A percentile compares a stretch with the other conserved stretches of the same genome.
Evolutionary conservation across 108 stramenopile species (phyloP).

Genomic region (Aurantiochytrium sp.): DNA sequence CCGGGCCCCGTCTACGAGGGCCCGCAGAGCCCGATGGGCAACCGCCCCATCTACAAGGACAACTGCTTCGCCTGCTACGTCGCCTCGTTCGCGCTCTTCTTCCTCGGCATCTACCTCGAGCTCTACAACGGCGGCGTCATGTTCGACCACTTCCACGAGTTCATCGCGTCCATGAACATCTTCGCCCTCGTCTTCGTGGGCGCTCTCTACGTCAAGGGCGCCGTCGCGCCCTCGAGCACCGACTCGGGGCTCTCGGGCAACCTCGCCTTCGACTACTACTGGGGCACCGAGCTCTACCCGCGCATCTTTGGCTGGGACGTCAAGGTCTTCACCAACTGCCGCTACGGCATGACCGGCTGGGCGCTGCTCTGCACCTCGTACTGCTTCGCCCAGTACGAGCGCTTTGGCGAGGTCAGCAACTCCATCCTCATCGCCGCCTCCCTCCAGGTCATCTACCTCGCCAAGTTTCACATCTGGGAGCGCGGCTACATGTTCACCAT

Average conservation of each 20-base stretch:
- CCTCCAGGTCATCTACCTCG: conserved; percentile 80
- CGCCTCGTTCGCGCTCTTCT: conserved; percentile 40
- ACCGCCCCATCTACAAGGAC: conserved; percentile 70
- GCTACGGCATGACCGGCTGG: conserved; percentile 98
- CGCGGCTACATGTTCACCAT: conserved; percentile 99
- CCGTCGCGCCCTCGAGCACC: conserved; percentile 68
- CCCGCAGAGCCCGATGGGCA: conserved; percentile 61
- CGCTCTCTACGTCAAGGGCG: conserved; percentile 79
- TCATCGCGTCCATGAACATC: conserved; percentile 76
- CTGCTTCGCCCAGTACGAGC: conserved; percentile 50
- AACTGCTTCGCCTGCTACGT: conserved; percentile 65
- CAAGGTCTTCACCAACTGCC: conserved; percentile 95
- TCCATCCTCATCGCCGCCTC: conserved; percentile 69
- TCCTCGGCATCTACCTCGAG: background rate
- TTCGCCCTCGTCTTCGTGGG: conserved; percentile 83
- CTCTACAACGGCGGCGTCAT: conserved; percentile 58
- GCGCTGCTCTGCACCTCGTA: conserved; percentile 68
- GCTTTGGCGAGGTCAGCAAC: conserved; percentile 54
- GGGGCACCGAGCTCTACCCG: conserved; percentile 98
- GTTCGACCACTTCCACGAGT: conserved; percentile 70
- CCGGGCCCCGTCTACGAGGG: conserved; percentile 69
- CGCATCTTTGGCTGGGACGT: conserved; percentile 85
- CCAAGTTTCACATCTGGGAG: conserved; percentile 99
- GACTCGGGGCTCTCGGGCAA: conserved; percentile 79
- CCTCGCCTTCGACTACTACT: conserved; percentile 86